Conservation (phyloP, 495 filamentous ascomycete species). For the Penicillium goetzii region DNA sequence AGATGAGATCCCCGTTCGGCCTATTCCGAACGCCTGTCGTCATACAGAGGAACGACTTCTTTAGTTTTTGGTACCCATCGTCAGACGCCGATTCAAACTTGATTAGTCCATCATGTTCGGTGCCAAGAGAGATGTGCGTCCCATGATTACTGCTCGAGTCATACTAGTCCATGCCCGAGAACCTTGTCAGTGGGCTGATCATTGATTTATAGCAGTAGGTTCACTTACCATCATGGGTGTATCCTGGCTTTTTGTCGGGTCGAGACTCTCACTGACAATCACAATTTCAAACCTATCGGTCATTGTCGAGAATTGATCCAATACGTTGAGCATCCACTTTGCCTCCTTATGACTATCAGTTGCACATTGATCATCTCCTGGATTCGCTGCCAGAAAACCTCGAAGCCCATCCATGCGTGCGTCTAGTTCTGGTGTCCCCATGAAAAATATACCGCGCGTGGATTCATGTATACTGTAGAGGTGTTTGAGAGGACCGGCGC, state of each 20-base stretch:
- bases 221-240: not conserved
- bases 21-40: not conserved
- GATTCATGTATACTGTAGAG: not conserved
- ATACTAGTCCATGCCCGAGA: not conserved
- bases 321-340: constrained; percentile 6
- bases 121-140: not conserved
- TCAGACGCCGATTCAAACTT: constrained; percentile 1
- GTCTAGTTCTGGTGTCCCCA: constrained; percentile 14
- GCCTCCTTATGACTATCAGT: constrained; percentile 1
- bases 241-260: not conserved
- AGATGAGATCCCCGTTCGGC: not conserved
- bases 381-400: not conserved
- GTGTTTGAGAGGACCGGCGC: not conserved
- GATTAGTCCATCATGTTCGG: not conserved
- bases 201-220: not conserved
- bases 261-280: not conserved
- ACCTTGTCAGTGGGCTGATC: not conserved
- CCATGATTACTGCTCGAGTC: not conserved
- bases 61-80: not conserved
- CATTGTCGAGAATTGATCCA: constrained; percentile 1
- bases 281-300: not conserved
- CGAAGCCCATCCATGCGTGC: constrained; percentile 2
- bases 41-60: not conserved
- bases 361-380: not conserved
- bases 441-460: constrained; percentile 9